Conservation (phyloP, 805 yeast species). For the Saccharomycopsis oosterbeekiorum region DNA sequence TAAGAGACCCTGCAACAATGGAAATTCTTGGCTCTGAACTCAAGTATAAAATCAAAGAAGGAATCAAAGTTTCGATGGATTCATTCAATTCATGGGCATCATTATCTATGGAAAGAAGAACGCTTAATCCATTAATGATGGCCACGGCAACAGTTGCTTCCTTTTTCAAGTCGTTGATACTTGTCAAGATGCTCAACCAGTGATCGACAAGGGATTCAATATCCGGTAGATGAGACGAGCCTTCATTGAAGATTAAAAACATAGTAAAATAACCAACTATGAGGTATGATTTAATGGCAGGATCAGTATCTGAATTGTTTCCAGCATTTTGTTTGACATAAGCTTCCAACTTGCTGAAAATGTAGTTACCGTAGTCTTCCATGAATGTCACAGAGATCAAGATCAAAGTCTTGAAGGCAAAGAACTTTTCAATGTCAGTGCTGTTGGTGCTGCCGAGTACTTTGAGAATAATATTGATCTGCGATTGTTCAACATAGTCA, state of each 20-base stretch:
- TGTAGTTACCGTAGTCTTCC: conserved; percentile 7
- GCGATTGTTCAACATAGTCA: background rate
- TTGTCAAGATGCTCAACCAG: conserved; percentile 9
- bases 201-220: background rate
- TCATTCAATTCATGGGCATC: conserved; percentile 12
- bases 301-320: background rate
- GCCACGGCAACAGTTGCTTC: conserved; percentile 5
- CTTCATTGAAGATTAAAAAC: conserved; percentile 10
- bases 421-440: conserved; percentile 7
- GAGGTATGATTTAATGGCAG: background rate
- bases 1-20: conserved; percentile 10
- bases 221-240: conserved; percentile 4
- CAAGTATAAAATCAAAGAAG: conserved; percentile 6
- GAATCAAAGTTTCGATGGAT: conserved; percentile 9
- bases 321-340: background rate
- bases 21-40: conserved; percentile 7
- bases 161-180: background rate
- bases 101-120: conserved; percentile 7
- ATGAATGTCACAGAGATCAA: conserved; percentile 1
- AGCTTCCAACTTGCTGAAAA: background rate
- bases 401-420: conserved; percentile 10
- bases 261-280: conserved; percentile 12
- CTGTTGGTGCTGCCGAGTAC: conserved; percentile 2
- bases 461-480: conserved; percentile 3
- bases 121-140: conserved; percentile 9